Conservation (phyloP, 345 rosid species). For the Corchorus olitorius region DNA sequence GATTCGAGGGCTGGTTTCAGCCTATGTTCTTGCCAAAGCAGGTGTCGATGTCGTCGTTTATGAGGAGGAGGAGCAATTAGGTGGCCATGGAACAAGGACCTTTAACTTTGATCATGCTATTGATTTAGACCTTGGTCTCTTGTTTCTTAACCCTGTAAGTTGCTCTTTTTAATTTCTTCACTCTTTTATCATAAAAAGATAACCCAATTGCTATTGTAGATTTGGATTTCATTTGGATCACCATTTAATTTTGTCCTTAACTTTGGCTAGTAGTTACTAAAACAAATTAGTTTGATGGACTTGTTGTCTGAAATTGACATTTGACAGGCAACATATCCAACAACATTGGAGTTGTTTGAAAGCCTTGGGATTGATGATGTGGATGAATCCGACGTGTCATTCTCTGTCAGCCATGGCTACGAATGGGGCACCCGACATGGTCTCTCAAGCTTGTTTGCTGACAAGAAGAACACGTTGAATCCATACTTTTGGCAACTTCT, state of each 20-base stretch:
- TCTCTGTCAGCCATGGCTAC: constrained; percentile 71
- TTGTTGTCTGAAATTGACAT: no score
- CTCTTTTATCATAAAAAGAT: no score
- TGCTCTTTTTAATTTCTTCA: background rate
- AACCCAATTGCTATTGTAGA: no score
- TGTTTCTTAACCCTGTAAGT: constrained; percentile 64
- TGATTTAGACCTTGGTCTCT: constrained; percentile 71
- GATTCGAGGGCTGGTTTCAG: constrained; percentile 62
- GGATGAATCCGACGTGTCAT: constrained; percentile 86
- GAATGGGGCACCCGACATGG: constrained; percentile 94
- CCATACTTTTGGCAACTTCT: constrained; percentile 79
- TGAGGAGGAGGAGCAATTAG: constrained; percentile 56
- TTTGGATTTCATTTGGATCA: background rate
- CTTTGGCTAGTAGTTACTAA: background rate
- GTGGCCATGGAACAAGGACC: constrained; percentile 67
- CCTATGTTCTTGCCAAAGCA: constrained; percentile 46
- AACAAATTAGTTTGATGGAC: no score
- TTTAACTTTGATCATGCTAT: constrained; percentile 45
- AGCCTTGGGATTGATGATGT: constrained; percentile 76
- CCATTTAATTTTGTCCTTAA: background rate
- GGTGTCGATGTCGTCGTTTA: constrained; percentile 51
- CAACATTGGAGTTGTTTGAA: constrained; percentile 85
- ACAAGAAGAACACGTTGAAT: constrained; percentile 57
- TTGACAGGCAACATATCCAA: constrained; percentile 80
- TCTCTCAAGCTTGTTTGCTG: constrained; percentile 62